These are phyloP conservation scores for Tetracladium marchalianum DNA, from an alignment of 495 filamentous ascomycete genomes.

Conservation along the genomic window DNA sequence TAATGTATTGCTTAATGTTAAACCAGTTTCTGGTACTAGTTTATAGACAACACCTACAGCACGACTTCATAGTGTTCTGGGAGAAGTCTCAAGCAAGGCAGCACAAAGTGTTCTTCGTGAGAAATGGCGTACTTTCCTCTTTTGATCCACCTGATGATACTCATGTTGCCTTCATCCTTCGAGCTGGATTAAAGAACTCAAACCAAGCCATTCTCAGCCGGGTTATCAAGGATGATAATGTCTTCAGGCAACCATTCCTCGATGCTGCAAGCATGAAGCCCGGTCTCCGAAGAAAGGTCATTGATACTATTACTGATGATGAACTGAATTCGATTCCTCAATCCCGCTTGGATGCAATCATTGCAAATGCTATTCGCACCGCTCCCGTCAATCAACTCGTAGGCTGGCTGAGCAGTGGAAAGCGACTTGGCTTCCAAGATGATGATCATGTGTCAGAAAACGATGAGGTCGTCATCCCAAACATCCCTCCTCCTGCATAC, in stretches of 20 bases:
- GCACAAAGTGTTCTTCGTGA: conserved; percentile 9
- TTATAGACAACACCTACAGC: no score
- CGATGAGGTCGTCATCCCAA: conserved; percentile 11
- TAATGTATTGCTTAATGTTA: no score
- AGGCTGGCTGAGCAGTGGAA: conserved; percentile 7
- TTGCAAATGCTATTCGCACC: no score
- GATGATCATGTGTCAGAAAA: conserved; percentile 11
- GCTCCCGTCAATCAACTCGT: conserved; percentile 7
- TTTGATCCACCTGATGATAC: conserved; percentile 4
- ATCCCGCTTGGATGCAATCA: no score
- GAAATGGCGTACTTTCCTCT: conserved; percentile 13
- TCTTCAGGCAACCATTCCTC: conserved; percentile 4
- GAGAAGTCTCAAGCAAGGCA: conserved; percentile 7
- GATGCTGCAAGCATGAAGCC: background rate
- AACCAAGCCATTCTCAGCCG: conserved; percentile 3
- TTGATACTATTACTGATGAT: background rate
- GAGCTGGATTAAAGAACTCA: conserved; percentile 14
- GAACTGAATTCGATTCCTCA: no score
- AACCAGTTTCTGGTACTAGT: no score
- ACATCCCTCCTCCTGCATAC: background rate
- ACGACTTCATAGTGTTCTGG: conserved; percentile 4
- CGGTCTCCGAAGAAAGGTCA: background rate
- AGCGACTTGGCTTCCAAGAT: conserved; percentile 11
- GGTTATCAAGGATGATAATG: conserved; percentile 4
- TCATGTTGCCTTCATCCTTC: conserved; percentile 12